Evolutionary conservation across 768 basidiomycete species (phyloP).

Genomic region (Boletales sp.): DNA sequence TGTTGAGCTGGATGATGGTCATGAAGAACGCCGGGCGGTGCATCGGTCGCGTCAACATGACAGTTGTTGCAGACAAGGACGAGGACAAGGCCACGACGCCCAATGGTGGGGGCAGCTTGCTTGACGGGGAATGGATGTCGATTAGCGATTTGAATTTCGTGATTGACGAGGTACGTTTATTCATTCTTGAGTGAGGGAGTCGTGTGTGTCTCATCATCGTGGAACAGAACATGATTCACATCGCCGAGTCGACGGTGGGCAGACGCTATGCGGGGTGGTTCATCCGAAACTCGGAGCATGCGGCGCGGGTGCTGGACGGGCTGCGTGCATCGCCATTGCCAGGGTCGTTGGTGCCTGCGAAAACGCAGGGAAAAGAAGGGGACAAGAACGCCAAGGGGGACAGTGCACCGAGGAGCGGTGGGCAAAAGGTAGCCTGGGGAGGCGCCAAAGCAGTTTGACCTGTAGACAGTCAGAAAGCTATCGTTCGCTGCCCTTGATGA

Average conservation of each 20-base stretch:
- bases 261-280: conserved; percentile 96
- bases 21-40: conserved; percentile 87
- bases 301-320: conserved; percentile 82
- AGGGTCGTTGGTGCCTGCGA: neutral
- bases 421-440: conserved; percentile 56
- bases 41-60: conserved; percentile 39
- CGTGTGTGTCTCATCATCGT: too few species aligned
- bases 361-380: conserved; percentile 14
- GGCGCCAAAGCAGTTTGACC: conserved; percentile 31
- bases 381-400: conserved; percentile 26
- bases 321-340: conserved; percentile 60
- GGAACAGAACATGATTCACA: conserved; percentile 89
- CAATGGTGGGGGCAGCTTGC: conserved; percentile 44
- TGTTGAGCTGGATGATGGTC: conserved; percentile 96
- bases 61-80: conserved; percentile 44
- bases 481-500: too few species aligned
- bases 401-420: conserved; percentile 37
- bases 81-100: conserved; percentile 18
- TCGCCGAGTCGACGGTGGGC: conserved; percentile 91
- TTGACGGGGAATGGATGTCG: conserved; percentile 83
- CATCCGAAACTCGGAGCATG: conserved; percentile 91
- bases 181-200: neutral
- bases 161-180: conserved; percentile 75
- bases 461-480: too few species aligned
- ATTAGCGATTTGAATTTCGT: conserved; percentile 95